Evolutionary conservation across 1,284 basidiomycete species (phyloP).

Genomic region (Leccinum fuscescens): DNA sequence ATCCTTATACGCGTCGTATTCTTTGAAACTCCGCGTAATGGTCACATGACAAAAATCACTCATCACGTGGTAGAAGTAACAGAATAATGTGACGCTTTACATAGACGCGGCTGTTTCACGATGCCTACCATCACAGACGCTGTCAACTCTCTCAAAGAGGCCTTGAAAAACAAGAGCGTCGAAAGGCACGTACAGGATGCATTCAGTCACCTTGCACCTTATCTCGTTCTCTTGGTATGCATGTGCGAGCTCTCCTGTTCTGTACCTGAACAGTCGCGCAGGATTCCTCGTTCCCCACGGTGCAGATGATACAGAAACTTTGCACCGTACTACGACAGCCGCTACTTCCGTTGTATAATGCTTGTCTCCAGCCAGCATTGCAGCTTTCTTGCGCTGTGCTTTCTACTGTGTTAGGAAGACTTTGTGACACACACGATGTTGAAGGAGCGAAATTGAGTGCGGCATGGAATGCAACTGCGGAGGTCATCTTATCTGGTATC

Average conservation of each 20-base stretch:
- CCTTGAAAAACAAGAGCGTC: constrained; percentile 15
- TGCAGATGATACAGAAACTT: constrained; percentile 31
- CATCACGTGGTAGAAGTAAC: constrained; percentile 22
- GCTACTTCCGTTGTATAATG: constrained; percentile 38
- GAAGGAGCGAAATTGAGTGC: constrained; percentile 16
- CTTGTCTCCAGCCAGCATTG: constrained; percentile 34
- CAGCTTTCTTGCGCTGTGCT: constrained; percentile 35
- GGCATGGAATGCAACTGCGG: constrained; percentile 39
- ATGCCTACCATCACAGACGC: constrained; percentile 28
- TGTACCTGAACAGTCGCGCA: constrained; percentile 10
- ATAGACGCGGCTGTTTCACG: neutral
- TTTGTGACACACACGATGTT: constrained; percentile 17
- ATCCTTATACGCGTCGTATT: constrained; percentile 3
- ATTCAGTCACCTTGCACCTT: constrained; percentile 30
- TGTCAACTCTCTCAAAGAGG: constrained; percentile 22
- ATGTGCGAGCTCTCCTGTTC: neutral
- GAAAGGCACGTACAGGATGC: constrained; percentile 21
- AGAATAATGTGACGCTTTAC: constrained; percentile 12
- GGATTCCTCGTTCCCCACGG: constrained; percentile 36
- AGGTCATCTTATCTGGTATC: constrained; percentile 43
- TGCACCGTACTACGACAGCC: constrained; percentile 34
- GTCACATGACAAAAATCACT: constrained; percentile 34
- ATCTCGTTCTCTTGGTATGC: constrained; percentile 36
- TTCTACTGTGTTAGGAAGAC: constrained; percentile 33
- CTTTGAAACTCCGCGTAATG: constrained; percentile 27